A percentile compares a stretch with the other conserved stretches of the same genome.
Evolutionary conservation across 169 alveolate genomes (phyloP).

Genomic region (Plasmodium gallinaceum): DNA sequence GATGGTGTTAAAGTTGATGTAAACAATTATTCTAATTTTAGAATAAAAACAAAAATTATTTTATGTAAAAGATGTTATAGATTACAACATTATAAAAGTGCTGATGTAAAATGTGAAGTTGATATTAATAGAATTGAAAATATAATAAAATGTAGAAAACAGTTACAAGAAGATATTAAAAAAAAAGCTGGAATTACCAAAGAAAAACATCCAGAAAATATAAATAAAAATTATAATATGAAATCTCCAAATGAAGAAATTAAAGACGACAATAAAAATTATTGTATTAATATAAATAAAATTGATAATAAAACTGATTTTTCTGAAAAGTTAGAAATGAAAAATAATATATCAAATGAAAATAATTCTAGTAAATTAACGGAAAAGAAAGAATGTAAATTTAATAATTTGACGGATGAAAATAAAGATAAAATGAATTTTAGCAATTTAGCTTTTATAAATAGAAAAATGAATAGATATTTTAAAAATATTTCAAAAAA

Average conservation of each 20-base stretch:
- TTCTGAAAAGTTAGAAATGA: not conserved
- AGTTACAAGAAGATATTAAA: conserved; percentile 42
- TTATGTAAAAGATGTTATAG: conserved; percentile 84
- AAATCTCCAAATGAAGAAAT: not conserved
- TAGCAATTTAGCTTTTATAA: not conserved
- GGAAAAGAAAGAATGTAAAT: too few relatives aligned
- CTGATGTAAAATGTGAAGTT: conserved; percentile 55
- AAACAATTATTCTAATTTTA: conserved; percentile 78
- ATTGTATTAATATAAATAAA: not conserved
- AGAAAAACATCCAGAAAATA: too few relatives aligned
- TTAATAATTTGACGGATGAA: too few relatives aligned
- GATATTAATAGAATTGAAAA: conserved; percentile 67
- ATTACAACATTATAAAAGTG: conserved; percentile 79
- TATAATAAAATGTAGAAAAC: conserved; percentile 53
- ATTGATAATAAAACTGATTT: not conserved
- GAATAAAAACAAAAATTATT: conserved; percentile 79
- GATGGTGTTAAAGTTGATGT: conserved; percentile 85
- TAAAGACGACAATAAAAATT: not conserved
- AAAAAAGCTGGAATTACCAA: not conserved
- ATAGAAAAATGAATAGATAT: not conserved
- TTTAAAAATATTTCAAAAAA: not conserved
- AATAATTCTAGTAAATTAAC: too few relatives aligned
- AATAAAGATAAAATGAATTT: not conserved
- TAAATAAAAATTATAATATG: not conserved
- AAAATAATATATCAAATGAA: too few relatives aligned